Conservation (phyloP, 2,329 filamentous ascomycete species). For the Botrytis medusae region DNA sequence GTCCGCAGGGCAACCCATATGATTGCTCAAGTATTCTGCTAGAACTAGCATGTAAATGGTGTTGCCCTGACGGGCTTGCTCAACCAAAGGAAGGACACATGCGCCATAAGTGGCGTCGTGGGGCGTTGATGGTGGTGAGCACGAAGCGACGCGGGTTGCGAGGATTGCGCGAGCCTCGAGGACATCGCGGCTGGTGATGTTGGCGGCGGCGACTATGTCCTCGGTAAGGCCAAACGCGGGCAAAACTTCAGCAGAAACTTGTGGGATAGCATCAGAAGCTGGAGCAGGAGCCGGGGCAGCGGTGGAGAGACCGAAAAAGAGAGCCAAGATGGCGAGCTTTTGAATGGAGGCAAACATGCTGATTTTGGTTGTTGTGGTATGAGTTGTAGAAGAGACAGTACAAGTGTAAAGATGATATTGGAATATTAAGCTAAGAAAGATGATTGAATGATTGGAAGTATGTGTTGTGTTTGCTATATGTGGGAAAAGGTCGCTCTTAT, state of each 20-base stretch:
- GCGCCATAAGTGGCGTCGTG: not conserved
- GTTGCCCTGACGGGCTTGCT: not conserved
- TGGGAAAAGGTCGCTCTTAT: not conserved
- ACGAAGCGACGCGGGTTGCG: not conserved
- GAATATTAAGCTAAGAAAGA: not conserved
- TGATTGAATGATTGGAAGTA: not conserved
- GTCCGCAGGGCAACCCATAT: not conserved
- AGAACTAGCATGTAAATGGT: not conserved
- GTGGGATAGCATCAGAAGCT: not conserved
- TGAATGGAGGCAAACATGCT: not conserved
- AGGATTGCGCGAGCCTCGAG: not conserved
- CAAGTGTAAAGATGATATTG: not conserved
- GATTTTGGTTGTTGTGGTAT: not conserved
- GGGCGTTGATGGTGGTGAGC: rapidly evolving
- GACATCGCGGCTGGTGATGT: not conserved
- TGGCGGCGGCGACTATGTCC: not conserved
- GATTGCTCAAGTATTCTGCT: not conserved
- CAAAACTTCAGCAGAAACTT: not conserved
- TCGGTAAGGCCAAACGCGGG: not conserved
- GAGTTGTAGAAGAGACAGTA: not conserved
- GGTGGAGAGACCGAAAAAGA: not conserved
- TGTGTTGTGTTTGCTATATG: not conserved
- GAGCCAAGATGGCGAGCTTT: not conserved
- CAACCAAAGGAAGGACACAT: not conserved
- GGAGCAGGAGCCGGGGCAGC: not conserved